phyloP scores from a whole-genome alignment of 495 filamentous ascomycete species.

The Hamigera avellanea region DNA sequence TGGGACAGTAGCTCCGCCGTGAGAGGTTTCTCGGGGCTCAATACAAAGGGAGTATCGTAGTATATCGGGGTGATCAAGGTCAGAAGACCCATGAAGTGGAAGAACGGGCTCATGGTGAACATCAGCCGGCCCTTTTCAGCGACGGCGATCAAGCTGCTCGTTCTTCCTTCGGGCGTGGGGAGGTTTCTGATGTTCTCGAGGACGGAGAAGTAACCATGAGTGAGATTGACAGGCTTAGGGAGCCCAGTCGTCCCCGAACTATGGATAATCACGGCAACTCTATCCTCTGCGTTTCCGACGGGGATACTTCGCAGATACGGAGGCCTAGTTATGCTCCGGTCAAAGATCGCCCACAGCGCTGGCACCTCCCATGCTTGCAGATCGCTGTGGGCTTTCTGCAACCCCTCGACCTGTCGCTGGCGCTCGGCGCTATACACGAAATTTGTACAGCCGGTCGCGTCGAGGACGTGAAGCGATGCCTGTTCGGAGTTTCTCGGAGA shows the following conservation, averaged over 20 bases:
- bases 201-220: constrained; percentile 32
- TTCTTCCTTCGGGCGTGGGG: constrained; percentile 10
- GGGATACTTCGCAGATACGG: constrained; percentile 6
- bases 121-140: neutral
- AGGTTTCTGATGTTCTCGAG: constrained; percentile 21
- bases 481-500: constrained; percentile 28
- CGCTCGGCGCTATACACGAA: constrained; percentile 14
- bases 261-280: constrained; percentile 40
- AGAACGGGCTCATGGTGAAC: constrained; percentile 13
- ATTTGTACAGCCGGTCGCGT: constrained; percentile 16
- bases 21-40: constrained; percentile 1
- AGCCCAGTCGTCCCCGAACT: constrained; percentile 44
- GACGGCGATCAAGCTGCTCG: neutral
- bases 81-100: constrained; percentile 7
- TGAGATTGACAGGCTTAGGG: constrained; percentile 38
- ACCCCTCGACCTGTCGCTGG: constrained; percentile 6
- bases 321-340: neutral
- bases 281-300: constrained; percentile 28
- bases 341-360: constrained; percentile 12
- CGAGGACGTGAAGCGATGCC: constrained; percentile 21
- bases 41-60: constrained; percentile 3
- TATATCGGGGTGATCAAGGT: constrained; percentile 3
- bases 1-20: neutral
- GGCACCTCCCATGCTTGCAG: constrained; percentile 9
- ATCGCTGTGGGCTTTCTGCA: constrained; percentile 1